phyloP scores from a whole-genome alignment of 768 basidiomycete genomes.

The Podaxis rugospora region DNA sequence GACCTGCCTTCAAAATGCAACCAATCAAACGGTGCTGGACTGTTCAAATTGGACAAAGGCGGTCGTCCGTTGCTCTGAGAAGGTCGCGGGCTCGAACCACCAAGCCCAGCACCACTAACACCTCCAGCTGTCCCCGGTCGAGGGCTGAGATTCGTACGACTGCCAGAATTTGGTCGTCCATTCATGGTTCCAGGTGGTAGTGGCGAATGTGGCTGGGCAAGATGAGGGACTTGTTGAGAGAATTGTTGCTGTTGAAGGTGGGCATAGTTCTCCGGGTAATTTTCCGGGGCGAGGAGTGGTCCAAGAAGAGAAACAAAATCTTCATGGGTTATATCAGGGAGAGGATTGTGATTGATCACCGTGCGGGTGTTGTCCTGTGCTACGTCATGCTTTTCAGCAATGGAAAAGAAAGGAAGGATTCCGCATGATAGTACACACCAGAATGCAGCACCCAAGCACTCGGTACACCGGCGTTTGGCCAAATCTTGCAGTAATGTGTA shows the following conservation, averaged over 20 bases:
- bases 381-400: slow-evolving; percentile 19
- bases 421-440: slow-evolving; percentile 32
- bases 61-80: slow-evolving; percentile 26
- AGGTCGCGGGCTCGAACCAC: slow-evolving; percentile 25
- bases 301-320: slow-evolving; percentile 79
- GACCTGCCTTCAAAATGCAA: slow-evolving; percentile 81
- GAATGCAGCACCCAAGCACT: slow-evolving; percentile 80
- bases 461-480: slow-evolving; percentile 69
- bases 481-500: slow-evolving; percentile 70
- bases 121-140: slow-evolving; percentile 1
- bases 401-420: slow-evolving; percentile 1
- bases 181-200: slow-evolving; percentile 21
- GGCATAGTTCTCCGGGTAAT: slow-evolving; percentile 45
- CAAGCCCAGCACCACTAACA: background rate
- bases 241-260: slow-evolving; percentile 22
- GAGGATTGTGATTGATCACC: slow-evolving; percentile 82
- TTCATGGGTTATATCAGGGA: slow-evolving; percentile 83
- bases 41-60: slow-evolving; percentile 39
- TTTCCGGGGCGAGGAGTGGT: slow-evolving; percentile 79
- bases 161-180: background rate
- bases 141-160: slow-evolving; percentile 2
- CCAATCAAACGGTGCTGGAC: slow-evolving; percentile 82
- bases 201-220: slow-evolving; percentile 28
- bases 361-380: slow-evolving; percentile 58
- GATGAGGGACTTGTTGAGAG: slow-evolving; percentile 28